Evolutionary conservation across 805 yeast genomes (phyloP), one percentile per base, ranked within the genome.

Genomic region (Myxozyma monticola): DNA sequence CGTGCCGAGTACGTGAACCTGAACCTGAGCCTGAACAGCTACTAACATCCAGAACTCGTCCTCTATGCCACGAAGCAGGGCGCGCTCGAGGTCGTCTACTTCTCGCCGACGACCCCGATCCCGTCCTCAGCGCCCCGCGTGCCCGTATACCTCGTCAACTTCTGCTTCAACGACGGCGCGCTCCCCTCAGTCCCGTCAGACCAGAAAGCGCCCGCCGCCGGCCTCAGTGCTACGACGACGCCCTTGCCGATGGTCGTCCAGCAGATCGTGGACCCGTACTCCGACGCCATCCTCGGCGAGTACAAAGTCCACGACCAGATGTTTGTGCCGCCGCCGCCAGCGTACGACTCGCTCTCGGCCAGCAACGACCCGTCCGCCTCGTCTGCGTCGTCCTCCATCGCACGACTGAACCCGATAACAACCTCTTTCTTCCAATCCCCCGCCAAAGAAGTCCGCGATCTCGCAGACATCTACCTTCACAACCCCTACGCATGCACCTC

Each of bases 11-110:
- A 42, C 22, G 45, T 30, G 22, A 20, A 20, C 14, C 14, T 26
- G 7, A 5, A n/a, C 20, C 26, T n/a, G 5, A 15, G 5, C 12
- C 15, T 14, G n/a, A 9, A 4, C 14, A 10, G 8, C n/a, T 30
- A 21, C 34, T 42, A 35, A 40, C 44, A 15, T 21, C 36, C 44
- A 42, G 45, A 42, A 34, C 26, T 33, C 24, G 26, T 42, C 30
- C 34, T 42, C 25, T 15, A 30, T 20, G 37, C 44, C 15, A 29
- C 37, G 22, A 37, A 41, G 6, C 29, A 20, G 29, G 29, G 31
- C 18, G 22, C 29, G 4, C 14, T 41, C 20, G 28, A 30, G 6
- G 28, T 41, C 25, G 18, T 15, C 9, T 31, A 42, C 38, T 8
- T 29, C 20, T 24, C n/a, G n/a, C n/a, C n/a, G n/a, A n/a, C n/a